phyloP scores from a whole-genome alignment of 169 alveolate genomes.

The Plasmodium gaboni region DNA sequence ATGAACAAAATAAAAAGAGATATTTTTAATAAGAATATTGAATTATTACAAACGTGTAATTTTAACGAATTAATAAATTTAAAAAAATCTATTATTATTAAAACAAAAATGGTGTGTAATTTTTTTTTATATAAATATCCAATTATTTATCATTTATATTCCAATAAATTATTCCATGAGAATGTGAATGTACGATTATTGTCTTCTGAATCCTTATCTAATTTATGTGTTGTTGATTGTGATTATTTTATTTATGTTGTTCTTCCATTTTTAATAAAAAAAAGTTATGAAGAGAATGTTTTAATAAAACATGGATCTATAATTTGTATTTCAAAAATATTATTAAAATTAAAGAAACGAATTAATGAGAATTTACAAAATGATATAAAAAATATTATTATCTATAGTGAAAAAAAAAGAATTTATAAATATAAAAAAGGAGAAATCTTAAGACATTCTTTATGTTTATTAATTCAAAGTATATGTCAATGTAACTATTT shows the following conservation, averaged over 20 bases:
- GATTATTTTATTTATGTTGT: constrained; percentile 42
- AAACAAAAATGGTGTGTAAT: constrained; percentile 45
- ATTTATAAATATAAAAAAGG: constrained; percentile 66
- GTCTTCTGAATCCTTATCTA: constrained; percentile 65
- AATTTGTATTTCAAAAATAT: constrained; percentile 58
- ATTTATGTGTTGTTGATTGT: constrained; percentile 13
- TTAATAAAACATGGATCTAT: constrained; percentile 58
- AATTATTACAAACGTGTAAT: constrained; percentile 51
- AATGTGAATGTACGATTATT: constrained; percentile 49
- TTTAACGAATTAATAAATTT: constrained; percentile 60
- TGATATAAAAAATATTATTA: constrained; percentile 49
- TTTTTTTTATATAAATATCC: constrained; percentile 68
- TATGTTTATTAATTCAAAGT: constrained; percentile 69
- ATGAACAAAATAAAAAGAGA: constrained; percentile 19
- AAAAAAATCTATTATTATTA: constrained; percentile 50
- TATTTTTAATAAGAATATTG: constrained; percentile 46
- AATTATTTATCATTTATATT: constrained; percentile 60
- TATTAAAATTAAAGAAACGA: constrained; percentile 28
- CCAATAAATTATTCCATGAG: constrained; percentile 55
- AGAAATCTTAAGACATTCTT: constrained; percentile 66
- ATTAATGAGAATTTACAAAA: constrained; percentile 69
- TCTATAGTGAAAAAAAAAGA: constrained; percentile 62
- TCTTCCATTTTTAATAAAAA: constrained; percentile 72
- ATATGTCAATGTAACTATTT: constrained; percentile 71
- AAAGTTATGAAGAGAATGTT: constrained; percentile 72